Evolutionary conservation across 2,329 filamentous ascomycete species (phyloP).

Genomic region (Cytospora paraplurivora): DNA sequence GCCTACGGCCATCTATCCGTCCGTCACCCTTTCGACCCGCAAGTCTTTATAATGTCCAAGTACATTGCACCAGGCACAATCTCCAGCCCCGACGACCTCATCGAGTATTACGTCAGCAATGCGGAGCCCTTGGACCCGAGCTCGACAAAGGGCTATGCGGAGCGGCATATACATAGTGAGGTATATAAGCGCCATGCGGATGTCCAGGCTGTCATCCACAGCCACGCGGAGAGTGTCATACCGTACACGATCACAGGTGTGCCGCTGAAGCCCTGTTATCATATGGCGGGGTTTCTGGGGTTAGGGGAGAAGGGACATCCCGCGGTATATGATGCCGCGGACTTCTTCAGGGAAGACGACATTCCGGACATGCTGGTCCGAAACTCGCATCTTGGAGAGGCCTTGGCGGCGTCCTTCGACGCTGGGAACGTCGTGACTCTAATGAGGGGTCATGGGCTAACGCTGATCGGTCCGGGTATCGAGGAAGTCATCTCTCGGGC

Average conservation of each 20-base stretch:
- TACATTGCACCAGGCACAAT: slow-evolving; percentile 51
- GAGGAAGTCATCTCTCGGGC: slow-evolving; percentile 45
- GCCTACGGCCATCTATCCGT: slow-evolving; percentile 58
- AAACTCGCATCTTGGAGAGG: slow-evolving; percentile 37
- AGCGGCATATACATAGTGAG: slow-evolving; percentile 51
- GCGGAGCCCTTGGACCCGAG: slow-evolving; percentile 44
- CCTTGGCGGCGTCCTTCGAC: slow-evolving; percentile 40
- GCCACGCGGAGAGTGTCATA: slow-evolving; percentile 46
- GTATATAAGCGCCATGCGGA: slow-evolving; percentile 45
- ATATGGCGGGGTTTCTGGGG: slow-evolving; percentile 48
- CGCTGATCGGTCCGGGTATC: slow-evolving; percentile 41
- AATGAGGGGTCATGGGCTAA: slow-evolving; percentile 50
- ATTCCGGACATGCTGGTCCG: slow-evolving; percentile 43
- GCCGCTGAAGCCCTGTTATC: slow-evolving; percentile 43
- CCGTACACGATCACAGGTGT: slow-evolving; percentile 46
- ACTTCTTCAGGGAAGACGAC: slow-evolving; percentile 35
- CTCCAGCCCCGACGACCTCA: slow-evolving; percentile 45
- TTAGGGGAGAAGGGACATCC: slow-evolving; percentile 33
- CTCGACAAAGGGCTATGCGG: slow-evolving; percentile 43
- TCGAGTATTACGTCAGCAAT: slow-evolving; percentile 48
- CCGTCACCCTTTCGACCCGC: slow-evolving; percentile 48
- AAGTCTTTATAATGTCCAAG: slow-evolving; percentile 51
- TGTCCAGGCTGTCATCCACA: slow-evolving; percentile 47
- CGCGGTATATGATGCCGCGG: slow-evolving; percentile 38
- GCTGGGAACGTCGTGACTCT: slow-evolving; percentile 41